Evolutionary conservation across 2,329 filamentous ascomycete genomes (phyloP).

Genomic region (Epichloe sylvatica): DNA sequence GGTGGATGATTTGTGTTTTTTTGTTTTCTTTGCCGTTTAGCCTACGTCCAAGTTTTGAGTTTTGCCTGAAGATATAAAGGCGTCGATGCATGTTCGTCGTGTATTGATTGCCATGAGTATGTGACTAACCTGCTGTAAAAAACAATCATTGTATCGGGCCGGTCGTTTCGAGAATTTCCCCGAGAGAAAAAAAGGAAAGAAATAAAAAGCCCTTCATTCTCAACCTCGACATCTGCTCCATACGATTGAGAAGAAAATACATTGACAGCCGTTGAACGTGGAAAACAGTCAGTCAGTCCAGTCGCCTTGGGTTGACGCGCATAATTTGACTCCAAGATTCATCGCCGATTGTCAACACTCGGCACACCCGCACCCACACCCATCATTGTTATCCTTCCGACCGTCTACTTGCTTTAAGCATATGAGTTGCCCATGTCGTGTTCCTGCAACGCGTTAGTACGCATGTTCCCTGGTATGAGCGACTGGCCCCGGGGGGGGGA

Average conservation of each 20-base stretch:
- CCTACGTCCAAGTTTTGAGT: not conserved
- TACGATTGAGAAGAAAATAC: not conserved
- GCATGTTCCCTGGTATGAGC: no score
- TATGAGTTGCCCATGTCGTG: conserved; percentile 53
- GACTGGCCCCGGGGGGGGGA: not conserved
- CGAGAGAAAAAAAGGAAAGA: no score
- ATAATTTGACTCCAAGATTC: not conserved
- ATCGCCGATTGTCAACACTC: not conserved
- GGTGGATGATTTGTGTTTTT: not conserved
- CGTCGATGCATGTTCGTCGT: no score
- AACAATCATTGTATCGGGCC: no score
- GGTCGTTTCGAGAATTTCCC: no score
- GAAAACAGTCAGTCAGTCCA: not conserved
- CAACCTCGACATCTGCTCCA: not conserved
- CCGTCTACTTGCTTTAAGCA: conserved; percentile 17
- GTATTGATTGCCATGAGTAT: no score
- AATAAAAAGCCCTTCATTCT: no score
- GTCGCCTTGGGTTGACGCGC: not conserved
- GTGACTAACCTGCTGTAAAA: no score
- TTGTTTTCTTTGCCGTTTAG: not conserved
- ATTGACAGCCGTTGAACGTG: no score
- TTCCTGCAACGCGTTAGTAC: conserved; percentile 29
- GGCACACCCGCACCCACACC: no score
- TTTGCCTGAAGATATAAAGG: not conserved
- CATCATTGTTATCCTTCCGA: not conserved